Evolutionary conservation across 352 stramenopile species (phyloP), one percentile per base, ranked within the genome.

Genomic region (Phytophthora cryptogea): DNA sequence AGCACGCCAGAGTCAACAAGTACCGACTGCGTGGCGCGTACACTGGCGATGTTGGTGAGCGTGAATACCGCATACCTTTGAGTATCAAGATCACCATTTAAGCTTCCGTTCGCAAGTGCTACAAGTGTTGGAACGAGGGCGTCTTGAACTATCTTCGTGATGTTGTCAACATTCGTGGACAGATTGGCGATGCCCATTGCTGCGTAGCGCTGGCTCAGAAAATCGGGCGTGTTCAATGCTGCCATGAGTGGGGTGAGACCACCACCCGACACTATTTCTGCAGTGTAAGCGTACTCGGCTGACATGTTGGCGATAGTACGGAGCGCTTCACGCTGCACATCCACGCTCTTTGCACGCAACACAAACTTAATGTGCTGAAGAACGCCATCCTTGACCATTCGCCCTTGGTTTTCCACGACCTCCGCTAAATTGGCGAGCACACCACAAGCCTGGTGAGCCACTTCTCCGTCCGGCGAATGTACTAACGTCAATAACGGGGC

Each of bases 291-390:
- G 55, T 96, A 98, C 68, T 98, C 94, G 14, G 95, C 95, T 8
- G 93, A 96, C 70, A 99, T 94, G 72, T 99, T 99, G 43, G 89
- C 96, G 59, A 99, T 91, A 5, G 92, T 84, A 17, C 96, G 83
- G 30, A 98, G 74, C 8, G 92, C 95, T 68, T 99, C 96, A 31
- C 96, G 86, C 68, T 98, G 89, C 5, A 98, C 92, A 44, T 97
- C 90, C 56, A 97, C 80, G 47, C 73, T 95, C 62, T 98, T 98
- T 26, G 78, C 81, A 7, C 93, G 78, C 49, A 98, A 68, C 7
- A 98, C 86, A 55, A 97, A 98, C 74, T 98, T 98, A 16, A 98
- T 81, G 70, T 99, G 95, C 58, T 98, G 96, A 43, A 99, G 67
- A 26, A 98, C 84, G 37, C 96, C 96, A 56, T 94, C 76, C 36